Evolutionary conservation across 192 early-diverging fungal species (phyloP), one percentile per base, ranked within the genome.

Genomic region (Coemansia sp.): DNA sequence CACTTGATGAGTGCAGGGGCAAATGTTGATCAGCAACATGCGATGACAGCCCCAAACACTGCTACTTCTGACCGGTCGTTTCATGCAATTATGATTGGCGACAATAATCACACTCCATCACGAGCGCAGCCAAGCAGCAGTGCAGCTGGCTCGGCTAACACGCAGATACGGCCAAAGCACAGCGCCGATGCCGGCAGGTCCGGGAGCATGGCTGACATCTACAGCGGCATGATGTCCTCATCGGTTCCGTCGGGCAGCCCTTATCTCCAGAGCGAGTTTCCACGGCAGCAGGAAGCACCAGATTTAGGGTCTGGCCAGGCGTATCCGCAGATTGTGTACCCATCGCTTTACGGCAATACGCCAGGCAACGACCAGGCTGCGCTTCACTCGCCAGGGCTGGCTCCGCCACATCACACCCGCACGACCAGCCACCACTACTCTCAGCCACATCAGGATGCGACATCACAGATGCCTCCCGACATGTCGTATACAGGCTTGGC

Each of bases 61-160:
- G 66, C 75, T 27, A 52, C 65, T 27, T 64, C 77, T 1, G 78
- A 80, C 41, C 68, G 65, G 23, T 80, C 78, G 14, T 80, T 74
- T 22, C 78, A 80, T 38, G 69, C 78, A 9, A 80, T 80, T 27
- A 66, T 74, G 65, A 80, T 80, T 49, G 65, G 78, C 38, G 78
- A 80, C 58, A 68, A 48, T 50, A 32, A 53, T 22, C 76, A 78
- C 8, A 24, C 71, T 2, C 54, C 55, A 32, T 24, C 56, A 37
- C 43, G 53, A 32, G 37, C 43, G 12, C 41, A 27, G 39, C 41
- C 58, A 59, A 48, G 18, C 23, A 48, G 16, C 41, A 26, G 43
- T 16, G 27, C 63, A 39, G 50, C 61, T 39, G n/a, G 58, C 37
- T 49, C 58, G 18, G 71, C 41, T 13, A 45, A 62, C 8, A 57